A percentile compares a stretch with the other conserved stretches of the same genome.
Evolutionary conservation across 331 rosid genomes (phyloP).

Genomic region (Telfairia occidentalis): DNA sequence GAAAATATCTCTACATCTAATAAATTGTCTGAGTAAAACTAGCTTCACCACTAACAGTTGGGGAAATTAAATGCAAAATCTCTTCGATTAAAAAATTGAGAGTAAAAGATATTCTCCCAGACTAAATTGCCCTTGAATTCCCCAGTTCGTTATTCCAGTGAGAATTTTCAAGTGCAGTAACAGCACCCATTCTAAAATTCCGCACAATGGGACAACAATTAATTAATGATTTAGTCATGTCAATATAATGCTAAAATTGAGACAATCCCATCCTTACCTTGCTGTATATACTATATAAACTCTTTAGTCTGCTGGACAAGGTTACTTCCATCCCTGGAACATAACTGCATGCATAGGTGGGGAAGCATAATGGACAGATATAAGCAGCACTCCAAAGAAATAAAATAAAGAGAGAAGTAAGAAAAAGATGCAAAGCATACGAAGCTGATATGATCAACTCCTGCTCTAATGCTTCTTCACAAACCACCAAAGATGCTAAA

Average conservation of each 20-base stretch:
- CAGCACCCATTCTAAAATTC: neutral
- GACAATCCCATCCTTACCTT: conserved; percentile 41
- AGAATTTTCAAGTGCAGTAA: neutral
- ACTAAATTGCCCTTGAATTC: neutral
- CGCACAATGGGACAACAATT: neutral
- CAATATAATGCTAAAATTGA: neutral
- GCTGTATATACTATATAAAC: conserved; percentile 85
- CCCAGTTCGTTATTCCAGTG: neutral
- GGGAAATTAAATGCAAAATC: neutral
- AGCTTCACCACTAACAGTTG: neutral
- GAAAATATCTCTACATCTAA: neutral
- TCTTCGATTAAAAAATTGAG: neutral
- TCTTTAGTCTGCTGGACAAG: conserved; percentile 80
- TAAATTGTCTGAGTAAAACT: neutral
- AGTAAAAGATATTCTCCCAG: conserved; percentile 1
- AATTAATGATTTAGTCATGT: neutral
- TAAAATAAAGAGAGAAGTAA: conserved; percentile 17
- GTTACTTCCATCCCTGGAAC: conserved; percentile 98
- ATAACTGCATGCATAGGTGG: conserved; percentile 47
- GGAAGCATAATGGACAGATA: conserved; percentile 11
- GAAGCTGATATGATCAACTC: conserved; percentile 85
- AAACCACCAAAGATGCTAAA: conserved; percentile 63
- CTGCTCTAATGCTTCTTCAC: conserved; percentile 91
- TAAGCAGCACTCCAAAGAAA: neutral
- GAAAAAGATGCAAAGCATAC: conserved; percentile 41